Base-by-base conservation (phyloP, 2,329 filamentous ascomycete genomes). In the Stagonosporopsis tanaceti region DNA sequence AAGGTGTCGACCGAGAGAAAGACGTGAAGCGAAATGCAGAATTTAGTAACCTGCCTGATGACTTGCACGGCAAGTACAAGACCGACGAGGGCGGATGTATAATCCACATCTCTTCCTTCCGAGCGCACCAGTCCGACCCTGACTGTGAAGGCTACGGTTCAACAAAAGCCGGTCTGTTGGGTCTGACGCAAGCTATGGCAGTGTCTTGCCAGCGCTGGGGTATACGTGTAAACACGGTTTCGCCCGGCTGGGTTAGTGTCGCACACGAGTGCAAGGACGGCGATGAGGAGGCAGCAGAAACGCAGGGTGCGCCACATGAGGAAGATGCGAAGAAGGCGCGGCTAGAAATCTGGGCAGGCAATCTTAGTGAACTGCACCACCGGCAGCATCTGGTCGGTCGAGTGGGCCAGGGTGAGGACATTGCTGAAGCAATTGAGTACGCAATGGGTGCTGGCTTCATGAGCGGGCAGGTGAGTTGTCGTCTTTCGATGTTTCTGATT, bases 201-300 rank as follows among this genome's bases (percentile, higher is more conserved):
- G 76, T 81, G 15, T 79, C 77, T 28, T 71, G 82, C 34, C 73
- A 76, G 42, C 66, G 69, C 6, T 76, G 76, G 47, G 74, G 77
- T 5, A 76, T 84, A 27, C 73, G 79, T 7, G 79, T 81, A 37
- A 82, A 81, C 58, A 76, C 79, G 0, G 78, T 84, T 20, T 65
- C 82, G 27, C 81, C 80, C 0, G 81, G 82, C 0, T 84, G 81
- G 82, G 80, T 84, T 42, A 75, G 81, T 60, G 81, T 83, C 14
- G 71, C 68, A 40, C 72, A 82, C 45, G 77, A 80, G 65, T 75
- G 73, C 39, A 70, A 70, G 58, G 67, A 69, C 5, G 75, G 72
- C 3, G 78, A 83, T 63, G 73, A 78, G 65, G 68, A 75, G 39
- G 76, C 76, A 0, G 59, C 54, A 55, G 61, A 57, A 38, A 53